Conservation (phyloP, 2,329 filamentous ascomycete genomes). For the Aspergillus candidus region DNA sequence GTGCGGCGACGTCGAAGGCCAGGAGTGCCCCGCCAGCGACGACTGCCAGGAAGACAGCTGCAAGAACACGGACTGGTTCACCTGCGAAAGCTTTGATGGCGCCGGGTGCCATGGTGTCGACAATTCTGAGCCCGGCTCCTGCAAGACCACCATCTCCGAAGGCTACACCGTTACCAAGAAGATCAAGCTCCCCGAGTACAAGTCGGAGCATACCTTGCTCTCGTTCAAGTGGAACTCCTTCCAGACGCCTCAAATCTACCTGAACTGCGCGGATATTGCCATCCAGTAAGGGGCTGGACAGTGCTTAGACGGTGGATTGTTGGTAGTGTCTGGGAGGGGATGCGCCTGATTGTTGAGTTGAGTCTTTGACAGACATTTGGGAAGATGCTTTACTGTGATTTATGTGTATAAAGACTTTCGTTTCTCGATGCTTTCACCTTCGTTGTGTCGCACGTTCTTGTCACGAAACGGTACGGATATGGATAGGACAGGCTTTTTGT, state of each 20-base stretch:
- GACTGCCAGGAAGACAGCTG: constrained; percentile 46
- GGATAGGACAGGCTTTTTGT: too few relatives aligned
- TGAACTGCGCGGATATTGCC: constrained; percentile 50
- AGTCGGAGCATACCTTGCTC: constrained; percentile 47
- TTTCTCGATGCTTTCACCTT: too few relatives aligned
- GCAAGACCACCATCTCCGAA: constrained; percentile 48
- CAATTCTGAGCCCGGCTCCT: constrained; percentile 39
- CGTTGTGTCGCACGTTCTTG: too few relatives aligned
- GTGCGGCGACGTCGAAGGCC: constrained; percentile 48
- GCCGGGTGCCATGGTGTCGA: constrained; percentile 43
- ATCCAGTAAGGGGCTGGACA: constrained; percentile 21
- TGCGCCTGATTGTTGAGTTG: too few relatives aligned
- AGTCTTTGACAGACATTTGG: too few relatives aligned
- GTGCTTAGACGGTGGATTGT: too few relatives aligned
- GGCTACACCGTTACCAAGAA: constrained; percentile 50
- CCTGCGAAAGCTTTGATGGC: constrained; percentile 32
- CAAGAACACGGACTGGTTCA: constrained; percentile 51
- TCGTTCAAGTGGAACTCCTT: constrained; percentile 52
- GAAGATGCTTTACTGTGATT: too few relatives aligned
- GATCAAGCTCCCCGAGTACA: constrained; percentile 46
- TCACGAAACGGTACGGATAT: too few relatives aligned
- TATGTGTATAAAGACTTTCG: too few relatives aligned
- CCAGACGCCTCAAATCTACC: constrained; percentile 50
- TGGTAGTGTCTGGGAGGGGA: too few relatives aligned
- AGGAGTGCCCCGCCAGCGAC: constrained; percentile 44